Base-by-base conservation (phyloP, 2,329 filamentous ascomycete genomes). In the Amesomyces nigricolor region DNA sequence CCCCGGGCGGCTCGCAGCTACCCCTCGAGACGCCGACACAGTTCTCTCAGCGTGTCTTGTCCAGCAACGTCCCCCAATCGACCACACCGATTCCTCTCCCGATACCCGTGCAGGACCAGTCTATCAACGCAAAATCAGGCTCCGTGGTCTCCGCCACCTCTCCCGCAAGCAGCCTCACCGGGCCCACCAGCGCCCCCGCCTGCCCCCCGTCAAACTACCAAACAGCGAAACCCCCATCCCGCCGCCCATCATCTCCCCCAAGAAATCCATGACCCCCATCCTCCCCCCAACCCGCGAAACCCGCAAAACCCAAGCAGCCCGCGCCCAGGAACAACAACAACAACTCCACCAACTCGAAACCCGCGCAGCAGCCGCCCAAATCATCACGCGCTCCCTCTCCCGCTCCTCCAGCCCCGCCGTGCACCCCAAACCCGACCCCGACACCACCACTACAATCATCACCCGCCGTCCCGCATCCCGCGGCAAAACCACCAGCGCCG, bases 401-500 rank as follows among this genome's bases (percentile, higher is more conserved):
- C 63, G 63, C 16, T 62, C 64, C 8, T 49, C 60, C 43, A 67
- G 66, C 9, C 66, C 66, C 1, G 57, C 62, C 8, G 61, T 67
- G 17, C 61, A 57, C 14, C 61, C 61, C 14, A 61, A 85, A 66
- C 61, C 58, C 47, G 67, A 71, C 40, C 54, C 56, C 7, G 64
- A 63, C 26, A 53, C 54, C 8, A 8, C 47, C 46, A 32, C 30
- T 14, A 35, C 52, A 30, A 10, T 64, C 10, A 53, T 63, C 14
- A 55, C 63, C 39, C 75, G 78, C 35, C 76, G 78, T 35, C 78
- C 79, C 2, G 67, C 70, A 32, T 82, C 79, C 43, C 73, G 78
- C 66, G 78, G 78, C 40, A 79, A 80, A 63, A 73, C 76, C 54
- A 65, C 71, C 57, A 81, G 76, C 62, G 74, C 77, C 64, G 78